A percentile compares a stretch with the other conserved stretches of the same genome.
Conservation (phyloP, 2,329 filamentous ascomycete species). For the Huntiella savannae region DNA sequence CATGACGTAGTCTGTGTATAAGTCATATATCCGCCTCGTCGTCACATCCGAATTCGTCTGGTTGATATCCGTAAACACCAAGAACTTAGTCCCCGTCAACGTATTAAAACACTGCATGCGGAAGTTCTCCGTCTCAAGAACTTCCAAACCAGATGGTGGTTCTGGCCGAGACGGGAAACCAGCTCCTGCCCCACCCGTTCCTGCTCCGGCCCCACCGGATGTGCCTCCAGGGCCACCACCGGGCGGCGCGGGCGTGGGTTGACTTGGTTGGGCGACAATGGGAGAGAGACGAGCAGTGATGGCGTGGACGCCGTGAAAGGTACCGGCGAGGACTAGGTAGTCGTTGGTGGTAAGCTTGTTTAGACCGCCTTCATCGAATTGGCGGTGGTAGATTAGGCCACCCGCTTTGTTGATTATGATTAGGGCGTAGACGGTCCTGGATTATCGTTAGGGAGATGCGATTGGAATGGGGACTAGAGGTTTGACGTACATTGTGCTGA, state of each 20-base stretch:
- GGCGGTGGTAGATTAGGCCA: slow-evolving; percentile 86
- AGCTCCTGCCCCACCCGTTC: too few relatives aligned
- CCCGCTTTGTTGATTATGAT: slow-evolving; percentile 98
- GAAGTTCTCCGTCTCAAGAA: slow-evolving; percentile 86
- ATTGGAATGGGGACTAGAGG: not conserved
- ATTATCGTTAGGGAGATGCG: slow-evolving; percentile 1
- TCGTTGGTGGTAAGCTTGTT: slow-evolving; percentile 87
- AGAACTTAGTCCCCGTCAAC: slow-evolving; percentile 82
- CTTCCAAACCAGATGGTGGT: slow-evolving; percentile 63
- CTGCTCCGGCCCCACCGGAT: too few relatives aligned
- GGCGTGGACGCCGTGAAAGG: slow-evolving; percentile 72
- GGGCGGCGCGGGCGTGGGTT: slow-evolving; percentile 10
- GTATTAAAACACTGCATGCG: slow-evolving; percentile 92
- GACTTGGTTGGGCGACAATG: slow-evolving; percentile 18
- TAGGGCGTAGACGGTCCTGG: slow-evolving; percentile 82
- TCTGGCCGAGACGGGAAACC: slow-evolving; percentile 32
- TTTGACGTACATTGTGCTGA: not conserved
- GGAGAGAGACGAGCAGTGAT: slow-evolving; percentile 46
- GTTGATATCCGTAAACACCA: slow-evolving; percentile 79
- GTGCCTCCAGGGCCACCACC: slow-evolving; percentile 3
- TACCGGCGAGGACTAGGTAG: slow-evolving; percentile 88
- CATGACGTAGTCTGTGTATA: slow-evolving; percentile 96
- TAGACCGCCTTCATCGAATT: slow-evolving; percentile 69
- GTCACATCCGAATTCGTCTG: slow-evolving; percentile 75
- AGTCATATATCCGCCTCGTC: slow-evolving; percentile 71